Evolutionary conservation across 768 basidiomycete species (phyloP).

Genomic region (Collybia mongolica): DNA sequence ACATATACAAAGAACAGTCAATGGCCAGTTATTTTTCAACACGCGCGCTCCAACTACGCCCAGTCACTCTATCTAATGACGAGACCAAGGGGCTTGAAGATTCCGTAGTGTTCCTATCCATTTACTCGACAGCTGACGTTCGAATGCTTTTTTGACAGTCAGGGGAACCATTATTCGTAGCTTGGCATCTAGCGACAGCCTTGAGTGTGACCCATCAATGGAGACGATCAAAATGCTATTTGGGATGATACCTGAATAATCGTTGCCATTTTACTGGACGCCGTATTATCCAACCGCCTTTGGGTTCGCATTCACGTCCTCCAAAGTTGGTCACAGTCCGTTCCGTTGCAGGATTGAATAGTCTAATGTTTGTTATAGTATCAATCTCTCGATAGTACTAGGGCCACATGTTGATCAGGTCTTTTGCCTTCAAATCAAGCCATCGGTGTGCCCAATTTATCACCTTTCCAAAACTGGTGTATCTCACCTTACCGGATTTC

Average conservation of each 20-base stretch:
- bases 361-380: not conserved
- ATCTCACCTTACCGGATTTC: not conserved
- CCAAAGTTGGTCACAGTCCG: slow-evolving; percentile 3
- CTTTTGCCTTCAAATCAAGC: slow-evolving; percentile 13
- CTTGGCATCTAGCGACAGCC: not conserved
- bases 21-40: too few relatives aligned
- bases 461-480: not conserved
- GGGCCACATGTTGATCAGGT: slow-evolving; percentile 1
- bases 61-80: too few relatives aligned
- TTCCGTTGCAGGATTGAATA: not conserved
- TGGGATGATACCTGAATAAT: slow-evolving; percentile 16
- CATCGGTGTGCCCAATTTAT: slow-evolving; percentile 11
- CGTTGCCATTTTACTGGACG: slow-evolving; percentile 9
- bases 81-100: too few relatives aligned
- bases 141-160: not conserved
- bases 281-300: slow-evolving; percentile 6
- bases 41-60: too few relatives aligned
- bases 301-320: slow-evolving; percentile 2
- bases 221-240: not conserved
- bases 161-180: not conserved
- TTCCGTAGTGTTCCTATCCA: too few relatives aligned
- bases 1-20: too few relatives aligned
- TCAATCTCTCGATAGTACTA: not conserved
- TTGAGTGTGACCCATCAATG: not conserved
- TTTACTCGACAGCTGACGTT: too few relatives aligned